These are phyloP conservation scores for Claviceps sp. DNA, from an alignment of 2,329 filamentous ascomycete species.

Conservation along the genomic window DNA sequence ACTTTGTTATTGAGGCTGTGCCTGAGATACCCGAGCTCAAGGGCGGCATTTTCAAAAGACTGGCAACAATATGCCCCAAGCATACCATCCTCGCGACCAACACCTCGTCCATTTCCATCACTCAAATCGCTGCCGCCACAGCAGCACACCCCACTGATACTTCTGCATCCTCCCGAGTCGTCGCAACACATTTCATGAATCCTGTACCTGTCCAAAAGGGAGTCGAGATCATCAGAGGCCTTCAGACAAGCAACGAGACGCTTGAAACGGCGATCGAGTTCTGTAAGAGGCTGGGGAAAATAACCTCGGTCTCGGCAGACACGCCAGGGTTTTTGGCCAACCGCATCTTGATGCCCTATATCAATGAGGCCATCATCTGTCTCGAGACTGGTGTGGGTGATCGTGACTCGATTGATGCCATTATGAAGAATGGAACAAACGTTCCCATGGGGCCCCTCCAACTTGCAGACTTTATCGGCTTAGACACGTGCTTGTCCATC, in stretches of 20 bases:
- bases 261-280: constrained; percentile 73
- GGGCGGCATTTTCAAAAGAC: constrained; percentile 68
- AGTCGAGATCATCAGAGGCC: constrained; percentile 89
- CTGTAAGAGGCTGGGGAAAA: constrained; percentile 85
- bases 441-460: constrained; percentile 95
- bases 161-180: constrained; percentile 70
- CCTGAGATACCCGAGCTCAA: constrained; percentile 86
- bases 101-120: constrained; percentile 97
- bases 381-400: constrained; percentile 83
- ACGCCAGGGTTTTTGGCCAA: constrained; percentile 92
- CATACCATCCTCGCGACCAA: constrained; percentile 93
- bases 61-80: constrained; percentile 67
- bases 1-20: constrained; percentile 96
- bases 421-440: constrained; percentile 99
- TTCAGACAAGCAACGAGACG: constrained; percentile 78
- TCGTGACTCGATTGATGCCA: constrained; percentile 85
- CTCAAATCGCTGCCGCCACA: constrained; percentile 81
- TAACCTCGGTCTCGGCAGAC: constrained; percentile 76
- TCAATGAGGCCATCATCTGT: constrained; percentile 95
- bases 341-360: constrained; percentile 96
- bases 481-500: constrained; percentile 91
- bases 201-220: constrained; percentile 93
- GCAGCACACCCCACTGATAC: constrained; percentile 66
- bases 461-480: constrained; percentile 89
- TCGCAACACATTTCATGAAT: constrained; percentile 99